phyloP scores from a whole-genome alignment of 2,329 filamentous ascomycete species.

The Allantophomopsis cytisporea region DNA sequence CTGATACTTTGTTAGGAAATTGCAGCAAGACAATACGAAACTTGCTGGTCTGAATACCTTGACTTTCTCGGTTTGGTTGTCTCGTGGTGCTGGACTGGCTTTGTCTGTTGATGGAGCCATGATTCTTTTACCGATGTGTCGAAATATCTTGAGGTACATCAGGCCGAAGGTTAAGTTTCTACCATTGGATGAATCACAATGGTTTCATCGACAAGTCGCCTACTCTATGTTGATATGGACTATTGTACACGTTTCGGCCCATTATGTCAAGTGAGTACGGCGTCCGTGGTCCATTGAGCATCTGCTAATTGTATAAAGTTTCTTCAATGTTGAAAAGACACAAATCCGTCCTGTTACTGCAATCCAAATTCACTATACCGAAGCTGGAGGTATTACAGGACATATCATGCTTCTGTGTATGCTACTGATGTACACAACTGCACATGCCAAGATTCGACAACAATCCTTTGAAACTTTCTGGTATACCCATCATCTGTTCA shows the following conservation, averaged over 20 bases:
- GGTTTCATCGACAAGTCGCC: slow-evolving; percentile 92
- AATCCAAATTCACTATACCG: slow-evolving; percentile 79
- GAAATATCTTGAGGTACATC: slow-evolving; percentile 73
- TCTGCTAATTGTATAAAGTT: slow-evolving; percentile 34
- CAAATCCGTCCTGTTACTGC: slow-evolving; percentile 73
- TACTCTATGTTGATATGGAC: slow-evolving; percentile 81
- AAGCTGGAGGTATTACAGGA: slow-evolving; percentile 84
- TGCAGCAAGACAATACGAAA: slow-evolving; percentile 55
- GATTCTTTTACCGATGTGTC: slow-evolving; percentile 88
- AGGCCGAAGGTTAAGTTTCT: slow-evolving; percentile 79
- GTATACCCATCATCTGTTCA: slow-evolving; percentile 98
- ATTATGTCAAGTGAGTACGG: slow-evolving; percentile 78
- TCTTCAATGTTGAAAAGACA: slow-evolving; percentile 83
- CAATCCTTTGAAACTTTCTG: slow-evolving; percentile 98
- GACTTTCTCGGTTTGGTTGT: slow-evolving; percentile 87
- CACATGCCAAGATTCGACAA: slow-evolving; percentile 85
- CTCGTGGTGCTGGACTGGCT: slow-evolving; percentile 79
- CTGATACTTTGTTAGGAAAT: slow-evolving; percentile 42
- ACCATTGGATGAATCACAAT: slow-evolving; percentile 90
- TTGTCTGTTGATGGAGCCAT: slow-evolving; percentile 74
- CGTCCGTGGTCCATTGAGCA: background rate
- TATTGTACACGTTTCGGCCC: slow-evolving; percentile 59
- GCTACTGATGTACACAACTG: slow-evolving; percentile 94
- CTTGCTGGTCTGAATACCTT: slow-evolving; percentile 71
- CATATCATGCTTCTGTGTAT: slow-evolving; percentile 99